Conservation (phyloP, 179 eudicot genomes). For the Monotropa hypopitys region DNA sequence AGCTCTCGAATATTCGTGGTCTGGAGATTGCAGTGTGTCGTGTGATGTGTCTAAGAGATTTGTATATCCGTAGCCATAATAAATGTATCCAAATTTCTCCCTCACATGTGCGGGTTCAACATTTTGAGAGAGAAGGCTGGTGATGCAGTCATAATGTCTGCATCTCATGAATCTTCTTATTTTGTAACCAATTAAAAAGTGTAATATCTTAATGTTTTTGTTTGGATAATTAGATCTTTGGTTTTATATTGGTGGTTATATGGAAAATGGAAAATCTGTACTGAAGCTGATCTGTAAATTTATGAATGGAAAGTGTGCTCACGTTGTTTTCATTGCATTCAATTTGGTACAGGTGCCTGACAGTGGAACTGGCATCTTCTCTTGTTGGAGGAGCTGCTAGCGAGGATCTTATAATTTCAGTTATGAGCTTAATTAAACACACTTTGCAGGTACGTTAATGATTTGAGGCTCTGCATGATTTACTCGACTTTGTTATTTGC, state of each 20-base stretch:
- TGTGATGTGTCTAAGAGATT: neutral
- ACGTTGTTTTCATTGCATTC: neutral
- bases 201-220: neutral
- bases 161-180: neutral
- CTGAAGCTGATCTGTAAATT: neutral
- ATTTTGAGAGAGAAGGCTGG: neutral
- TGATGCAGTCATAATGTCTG: neutral
- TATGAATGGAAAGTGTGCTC: neutral
- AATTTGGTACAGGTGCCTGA: conserved; percentile 36
- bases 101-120: neutral
- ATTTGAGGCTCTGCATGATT: neutral
- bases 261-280: neutral
- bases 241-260: neutral
- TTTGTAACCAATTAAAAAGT: neutral
- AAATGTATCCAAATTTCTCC: neutral
- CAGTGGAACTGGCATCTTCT: conserved; percentile 59
- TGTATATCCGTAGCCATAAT: neutral
- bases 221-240: neutral
- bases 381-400: conserved; percentile 63
- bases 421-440: conserved; percentile 39
- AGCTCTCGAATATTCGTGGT: too few relatives aligned
- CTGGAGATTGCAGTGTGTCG: neutral
- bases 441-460: conserved; percentile 48
- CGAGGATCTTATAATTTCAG: conserved; percentile 47
- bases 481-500: neutral